Conservation (phyloP, 2,329 filamentous ascomycete genomes). For the Macroventuria anomochaeta region DNA sequence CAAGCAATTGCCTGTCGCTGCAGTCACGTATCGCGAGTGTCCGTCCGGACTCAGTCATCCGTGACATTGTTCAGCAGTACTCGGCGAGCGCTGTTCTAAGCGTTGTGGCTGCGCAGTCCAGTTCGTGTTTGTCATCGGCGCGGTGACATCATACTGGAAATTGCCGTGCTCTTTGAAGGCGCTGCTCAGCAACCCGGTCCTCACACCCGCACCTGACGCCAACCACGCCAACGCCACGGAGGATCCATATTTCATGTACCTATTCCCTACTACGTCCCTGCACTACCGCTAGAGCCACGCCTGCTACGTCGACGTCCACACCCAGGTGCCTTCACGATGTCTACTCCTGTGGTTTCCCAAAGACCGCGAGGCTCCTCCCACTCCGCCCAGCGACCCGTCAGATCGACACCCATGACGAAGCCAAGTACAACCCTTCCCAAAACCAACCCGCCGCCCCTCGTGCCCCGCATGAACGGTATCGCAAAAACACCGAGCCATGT, state of each 20-base stretch:
- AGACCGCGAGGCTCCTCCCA: slow-evolving; percentile 40
- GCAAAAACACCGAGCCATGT: slow-evolving; percentile 42
- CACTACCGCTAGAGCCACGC: slow-evolving; percentile 21
- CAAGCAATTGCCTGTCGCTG: slow-evolving; percentile 4
- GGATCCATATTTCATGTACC: slow-evolving; percentile 34
- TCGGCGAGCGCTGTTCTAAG: slow-evolving; percentile 7
- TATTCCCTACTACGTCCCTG: slow-evolving; percentile 22
- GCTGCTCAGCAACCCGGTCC: slow-evolving; percentile 5
- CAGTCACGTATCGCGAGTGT: background rate
- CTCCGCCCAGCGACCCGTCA: slow-evolving; percentile 31
- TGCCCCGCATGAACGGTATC: slow-evolving; percentile 43
- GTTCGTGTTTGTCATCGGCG: slow-evolving; percentile 9
- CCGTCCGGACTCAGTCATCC: slow-evolving; percentile 5
- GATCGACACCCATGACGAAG: slow-evolving; percentile 41
- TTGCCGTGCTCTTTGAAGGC: slow-evolving; percentile 8
- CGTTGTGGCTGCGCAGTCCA: slow-evolving; percentile 11
- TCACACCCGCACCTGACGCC: slow-evolving; percentile 15
- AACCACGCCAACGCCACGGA: slow-evolving; percentile 14
- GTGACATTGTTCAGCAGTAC: background rate
- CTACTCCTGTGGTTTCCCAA: slow-evolving; percentile 45
- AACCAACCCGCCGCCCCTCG: slow-evolving; percentile 34
- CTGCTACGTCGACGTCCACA: slow-evolving; percentile 16
- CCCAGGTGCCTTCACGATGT: slow-evolving; percentile 32
- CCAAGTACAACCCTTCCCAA: slow-evolving; percentile 35
- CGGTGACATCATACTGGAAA: slow-evolving; percentile 18